These are phyloP conservation scores for Penicillium desertorum DNA, from an alignment of 495 filamentous ascomycete genomes.

Conservation along the genomic window DNA sequence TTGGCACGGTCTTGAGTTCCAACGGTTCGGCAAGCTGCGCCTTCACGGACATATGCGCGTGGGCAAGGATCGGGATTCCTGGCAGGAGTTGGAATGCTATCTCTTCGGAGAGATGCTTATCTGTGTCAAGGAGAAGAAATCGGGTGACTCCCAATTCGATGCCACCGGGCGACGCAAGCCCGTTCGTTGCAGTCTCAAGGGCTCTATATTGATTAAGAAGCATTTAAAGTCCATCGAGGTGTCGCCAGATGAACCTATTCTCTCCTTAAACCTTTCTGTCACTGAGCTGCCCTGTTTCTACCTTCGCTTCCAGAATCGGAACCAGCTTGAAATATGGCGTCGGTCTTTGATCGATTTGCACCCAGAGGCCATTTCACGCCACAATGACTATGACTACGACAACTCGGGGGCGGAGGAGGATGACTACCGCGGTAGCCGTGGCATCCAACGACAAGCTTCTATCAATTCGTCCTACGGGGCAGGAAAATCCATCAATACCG, in stretches of 20 bases:
- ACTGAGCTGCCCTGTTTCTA: slow-evolving; percentile 96
- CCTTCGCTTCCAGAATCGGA: slow-evolving; percentile 81
- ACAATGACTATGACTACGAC: slow-evolving; percentile 74
- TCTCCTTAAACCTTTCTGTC: slow-evolving; percentile 90
- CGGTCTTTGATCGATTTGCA: slow-evolving; percentile 85
- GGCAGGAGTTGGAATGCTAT: slow-evolving; percentile 98
- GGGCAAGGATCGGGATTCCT: slow-evolving; percentile 93
- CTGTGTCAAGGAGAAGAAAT: slow-evolving; percentile 96
- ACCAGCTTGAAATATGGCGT: slow-evolving; percentile 88
- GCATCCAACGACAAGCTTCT: slow-evolving; percentile 79
- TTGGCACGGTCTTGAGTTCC: slow-evolving; percentile 98
- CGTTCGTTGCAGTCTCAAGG: slow-evolving; percentile 85
- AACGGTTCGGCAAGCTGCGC: slow-evolving; percentile 88
- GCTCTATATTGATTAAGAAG: slow-evolving; percentile 97
- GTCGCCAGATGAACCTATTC: slow-evolving; percentile 69
- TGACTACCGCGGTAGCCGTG: slow-evolving; percentile 68
- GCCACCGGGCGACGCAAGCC: slow-evolving; percentile 60
- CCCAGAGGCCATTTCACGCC: slow-evolving; percentile 59
- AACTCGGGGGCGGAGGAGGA: slow-evolving; percentile 87
- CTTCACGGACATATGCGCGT: slow-evolving; percentile 90
- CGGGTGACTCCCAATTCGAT: slow-evolving; percentile 53
- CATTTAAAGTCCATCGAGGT: slow-evolving; percentile 90
- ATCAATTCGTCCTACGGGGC: slow-evolving; percentile 79
- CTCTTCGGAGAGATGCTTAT: slow-evolving; percentile 99
- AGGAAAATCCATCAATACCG: slow-evolving; percentile 47